Conservation (phyloP, 2,329 filamentous ascomycete genomes). For the Amauroascus niger region DNA sequence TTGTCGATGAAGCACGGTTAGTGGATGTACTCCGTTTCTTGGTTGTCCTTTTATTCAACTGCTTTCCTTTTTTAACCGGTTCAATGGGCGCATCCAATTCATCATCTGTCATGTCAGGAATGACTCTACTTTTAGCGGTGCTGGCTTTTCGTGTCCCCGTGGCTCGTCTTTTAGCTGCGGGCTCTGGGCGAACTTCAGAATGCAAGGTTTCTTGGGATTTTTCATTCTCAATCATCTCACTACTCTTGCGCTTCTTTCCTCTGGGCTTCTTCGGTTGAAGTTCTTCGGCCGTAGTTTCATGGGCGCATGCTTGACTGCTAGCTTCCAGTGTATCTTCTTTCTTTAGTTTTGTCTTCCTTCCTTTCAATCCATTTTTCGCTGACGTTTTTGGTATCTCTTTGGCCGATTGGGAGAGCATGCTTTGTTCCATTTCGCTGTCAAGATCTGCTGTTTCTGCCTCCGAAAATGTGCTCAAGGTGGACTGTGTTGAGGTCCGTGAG, state of each 20-base stretch:
- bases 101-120: slow-evolving; percentile 23
- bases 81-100: slow-evolving; percentile 7
- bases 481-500: slow-evolving; percentile 53
- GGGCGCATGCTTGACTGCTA: background rate
- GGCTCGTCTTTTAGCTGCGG: slow-evolving; percentile 51
- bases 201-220: slow-evolving; percentile 13
- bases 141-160: slow-evolving; percentile 45
- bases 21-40: slow-evolving; percentile 34
- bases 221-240: slow-evolving; percentile 39
- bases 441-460: slow-evolving; percentile 36
- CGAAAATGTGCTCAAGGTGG: slow-evolving; percentile 35
- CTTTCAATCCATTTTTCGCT: slow-evolving; percentile 29
- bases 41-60: slow-evolving; percentile 37
- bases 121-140: slow-evolving; percentile 26
- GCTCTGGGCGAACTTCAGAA: slow-evolving; percentile 23
- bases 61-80: slow-evolving; percentile 13
- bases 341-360: slow-evolving; percentile 19
- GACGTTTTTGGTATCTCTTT: slow-evolving; percentile 47
- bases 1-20: slow-evolving; percentile 40
- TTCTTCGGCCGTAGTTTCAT: slow-evolving; percentile 20
- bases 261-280: slow-evolving; percentile 31
- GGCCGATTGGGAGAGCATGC: slow-evolving; percentile 43
- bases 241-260: slow-evolving; percentile 56
- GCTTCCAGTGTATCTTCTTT: background rate
- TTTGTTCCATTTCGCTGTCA: slow-evolving; percentile 49